A percentile compares a stretch with the other conserved stretches of the same genome.
Conservation (phyloP, 2,329 filamentous ascomycete species). For the Penicillium sp. region DNA sequence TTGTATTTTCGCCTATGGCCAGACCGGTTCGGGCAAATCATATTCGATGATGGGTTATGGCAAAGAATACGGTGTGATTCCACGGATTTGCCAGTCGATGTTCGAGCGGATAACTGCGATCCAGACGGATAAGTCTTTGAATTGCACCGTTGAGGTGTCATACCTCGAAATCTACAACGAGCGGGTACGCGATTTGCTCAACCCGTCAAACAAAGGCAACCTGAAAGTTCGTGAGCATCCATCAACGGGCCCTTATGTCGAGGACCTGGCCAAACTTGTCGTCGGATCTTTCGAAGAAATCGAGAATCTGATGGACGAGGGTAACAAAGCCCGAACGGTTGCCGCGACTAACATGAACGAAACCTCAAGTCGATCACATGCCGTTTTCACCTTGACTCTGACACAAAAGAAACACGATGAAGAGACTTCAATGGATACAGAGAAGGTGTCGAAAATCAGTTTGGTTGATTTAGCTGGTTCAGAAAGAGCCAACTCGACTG, state of each 20-base stretch:
- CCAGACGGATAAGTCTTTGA: slow-evolving; percentile 70
- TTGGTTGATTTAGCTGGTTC: slow-evolving; percentile 97
- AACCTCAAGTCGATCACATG: slow-evolving; percentile 95
- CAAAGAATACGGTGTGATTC: slow-evolving; percentile 91
- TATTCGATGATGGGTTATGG: slow-evolving; percentile 99
- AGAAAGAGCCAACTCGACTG: slow-evolving; percentile 93
- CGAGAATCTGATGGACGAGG: slow-evolving; percentile 97
- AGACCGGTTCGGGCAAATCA: slow-evolving; percentile 97
- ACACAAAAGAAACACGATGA: slow-evolving; percentile 89
- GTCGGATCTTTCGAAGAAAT: slow-evolving; percentile 94
- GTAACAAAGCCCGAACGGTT: slow-evolving; percentile 96
- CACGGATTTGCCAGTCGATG: slow-evolving; percentile 96
- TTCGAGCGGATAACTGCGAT: slow-evolving; percentile 77
- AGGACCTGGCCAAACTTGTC: slow-evolving; percentile 92
- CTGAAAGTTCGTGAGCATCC: slow-evolving; percentile 97
- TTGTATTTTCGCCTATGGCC: slow-evolving; percentile 98
- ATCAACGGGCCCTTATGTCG: slow-evolving; percentile 94
- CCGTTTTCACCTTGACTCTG: slow-evolving; percentile 93
- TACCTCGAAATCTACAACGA: slow-evolving; percentile 99
- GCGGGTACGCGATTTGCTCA: slow-evolving; percentile 89
- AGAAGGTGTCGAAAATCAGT: slow-evolving; percentile 97
- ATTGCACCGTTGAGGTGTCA: slow-evolving; percentile 94
- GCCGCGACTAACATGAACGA: slow-evolving; percentile 99
- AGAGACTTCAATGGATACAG: slow-evolving; percentile 94
- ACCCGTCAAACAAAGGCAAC: slow-evolving; percentile 92